phyloP scores from a whole-genome alignment of 305 asterid genomes.

The Rubia peregrina region DNA sequence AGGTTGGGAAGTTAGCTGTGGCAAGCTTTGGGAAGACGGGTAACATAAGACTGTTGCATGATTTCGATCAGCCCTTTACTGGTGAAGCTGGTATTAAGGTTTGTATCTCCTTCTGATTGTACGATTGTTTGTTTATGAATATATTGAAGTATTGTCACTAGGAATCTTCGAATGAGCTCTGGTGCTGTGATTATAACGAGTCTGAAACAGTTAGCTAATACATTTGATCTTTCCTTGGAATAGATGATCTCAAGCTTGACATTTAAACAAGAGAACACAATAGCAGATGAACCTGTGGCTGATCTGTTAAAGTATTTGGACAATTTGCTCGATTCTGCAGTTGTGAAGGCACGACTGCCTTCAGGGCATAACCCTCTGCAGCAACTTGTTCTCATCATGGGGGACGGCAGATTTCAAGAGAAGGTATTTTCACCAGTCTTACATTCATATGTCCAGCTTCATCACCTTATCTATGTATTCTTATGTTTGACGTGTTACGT shows the following conservation, averaged over 20 bases:
- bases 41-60: constrained; percentile 67
- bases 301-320: constrained; percentile 77
- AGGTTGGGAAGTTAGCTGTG: constrained; percentile 88
- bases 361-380: constrained; percentile 90
- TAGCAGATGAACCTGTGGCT: constrained; percentile 69
- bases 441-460: constrained; percentile 1
- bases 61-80: constrained; percentile 80
- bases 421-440: constrained; percentile 37
- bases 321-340: constrained; percentile 60
- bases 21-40: constrained; percentile 97
- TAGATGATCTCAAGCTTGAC: constrained; percentile 93
- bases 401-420: constrained; percentile 88
- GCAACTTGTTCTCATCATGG: constrained; percentile 91
- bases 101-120: constrained; percentile 15
- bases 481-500: neutral
- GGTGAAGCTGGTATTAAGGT: constrained; percentile 91
- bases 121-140: neutral
- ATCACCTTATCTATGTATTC: constrained; percentile 5
- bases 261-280: constrained; percentile 86
- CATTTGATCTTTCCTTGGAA: constrained; percentile 12
- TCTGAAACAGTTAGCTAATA: neutral
- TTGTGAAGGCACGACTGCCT: constrained; percentile 61
- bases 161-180: neutral
- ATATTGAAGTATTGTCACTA: neutral
- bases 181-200: neutral